Evolutionary conservation across 495 filamentous ascomycete species (phyloP), one percentile per base, ranked within the genome.

Genomic region (Monascus purpureus): DNA sequence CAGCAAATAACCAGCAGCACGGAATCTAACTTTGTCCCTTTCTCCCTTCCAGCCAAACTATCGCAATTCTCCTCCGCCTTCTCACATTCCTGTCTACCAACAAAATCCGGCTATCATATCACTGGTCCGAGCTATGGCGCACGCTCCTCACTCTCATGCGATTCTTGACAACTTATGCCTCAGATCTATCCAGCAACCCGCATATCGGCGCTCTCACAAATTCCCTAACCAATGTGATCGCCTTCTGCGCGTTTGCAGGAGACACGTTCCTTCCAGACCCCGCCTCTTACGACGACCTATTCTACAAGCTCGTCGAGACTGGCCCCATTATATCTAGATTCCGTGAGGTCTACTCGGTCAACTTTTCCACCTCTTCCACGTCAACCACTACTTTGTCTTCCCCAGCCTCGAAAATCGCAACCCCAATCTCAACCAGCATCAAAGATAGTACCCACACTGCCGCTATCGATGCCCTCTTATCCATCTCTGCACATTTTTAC

Each of bases 81-180:
- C 63, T 93, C 31, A 82, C 84, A 13, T 87, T 85, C 57, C 69
- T 94, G 11, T 80, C 80, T 26, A 74, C 75, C 37, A 82, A 77
- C 32, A 75, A 82, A 39, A 82, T 76, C 35, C 70, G 82, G 25
- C 63, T 90, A 18, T 52, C 65, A 12, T 95, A 94, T 51, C 92
- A 97, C 61, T 97, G 92, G 92, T 77, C 86, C 16, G 83, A 96
- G 37, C 69, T 96, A 18, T 97, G 92, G 75, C 78, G 87, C 35
- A 80, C 79, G 4, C 70, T 97, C 11, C 73, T 96, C 14, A 79
- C 82, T 16, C 75, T 95, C 29, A 75, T 95, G 51, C 82, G 84
- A 29, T 96, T 96, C 62, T 68, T 95, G 23, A 83, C 80, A 18
- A 82, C 75, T 26, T 95, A 96, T 49, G 70, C 74, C 2, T 51